Evolutionary conservation across 2,329 filamentous ascomycete genomes (phyloP), one percentile per base, ranked within the genome.

Genomic region (Sordariomycetes sp.): DNA sequence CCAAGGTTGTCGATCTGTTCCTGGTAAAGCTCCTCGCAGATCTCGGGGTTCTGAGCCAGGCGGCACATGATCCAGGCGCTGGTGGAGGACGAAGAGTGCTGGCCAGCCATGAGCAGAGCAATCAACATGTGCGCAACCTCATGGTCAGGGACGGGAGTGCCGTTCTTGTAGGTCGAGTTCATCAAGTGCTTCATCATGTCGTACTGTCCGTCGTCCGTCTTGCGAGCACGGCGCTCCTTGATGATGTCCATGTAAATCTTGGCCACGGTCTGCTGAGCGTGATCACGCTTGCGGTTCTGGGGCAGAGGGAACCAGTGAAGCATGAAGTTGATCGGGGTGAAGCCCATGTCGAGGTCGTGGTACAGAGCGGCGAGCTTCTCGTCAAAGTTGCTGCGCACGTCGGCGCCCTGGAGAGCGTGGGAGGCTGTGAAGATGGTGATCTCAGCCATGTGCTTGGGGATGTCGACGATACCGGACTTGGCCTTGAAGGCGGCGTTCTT

Each of bases 121-220:
- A 94, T 94, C 84, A 94, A 90, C 75, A 94, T 90, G 61, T 92
- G 82, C 16, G 86, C 86, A 38, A 93, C 74, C 58, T 94, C 86
- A 49, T 82, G 71, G 51, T 94, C 86, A 12, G 86, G 82, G n/a
- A 93, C 70, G 6, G 68, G 68, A 25, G 66, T 77, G 46, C 86
- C 86, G 46, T 90, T 75, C 66, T 93, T 94, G 72, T 94, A 94
- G 17, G 66, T 71, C 47, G 79, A 86, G 46, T 76, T 77, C 86
- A 93, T 92, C 43, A 94, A 64, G 51, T 92, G 86, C 76, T 82
- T 87, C 59, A 94, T 87, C 71, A 94, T 93, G 59, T 94, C 86
- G 32, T 72, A 67, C 37, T 61, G 56, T 39, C 70, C 61, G 36
- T 78, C 64, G 21, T 64, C 62, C 44, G 68, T 54, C 32, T 58